A percentile compares a stretch with the other conserved stretches of the same genome.
phyloP scores from a whole-genome alignment of 257 asterid species.

The Rehmannia glutinosa region DNA sequence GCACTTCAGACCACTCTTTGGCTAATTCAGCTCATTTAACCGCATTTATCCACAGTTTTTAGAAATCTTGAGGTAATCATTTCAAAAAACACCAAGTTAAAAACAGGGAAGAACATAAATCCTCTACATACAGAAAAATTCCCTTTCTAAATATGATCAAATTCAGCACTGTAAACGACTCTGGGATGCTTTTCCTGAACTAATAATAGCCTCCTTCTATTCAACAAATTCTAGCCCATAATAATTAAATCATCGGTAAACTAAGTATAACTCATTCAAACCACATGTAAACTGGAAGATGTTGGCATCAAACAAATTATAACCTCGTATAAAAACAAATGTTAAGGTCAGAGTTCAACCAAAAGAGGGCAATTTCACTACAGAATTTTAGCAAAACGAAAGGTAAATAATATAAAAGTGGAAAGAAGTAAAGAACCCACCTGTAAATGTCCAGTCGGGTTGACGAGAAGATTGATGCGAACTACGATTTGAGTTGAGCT shows the following conservation, averaged over 20 bases:
- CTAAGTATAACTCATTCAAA: too few relatives aligned
- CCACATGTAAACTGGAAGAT: too few relatives aligned
- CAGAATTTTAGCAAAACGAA: neutral
- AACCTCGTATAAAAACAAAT: neutral
- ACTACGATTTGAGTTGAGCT: neutral
- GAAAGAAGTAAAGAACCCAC: conserved; percentile 2
- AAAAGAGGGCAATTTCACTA: neutral
- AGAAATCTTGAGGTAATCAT: neutral
- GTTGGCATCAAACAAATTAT: neutral
- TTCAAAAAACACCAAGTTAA: neutral
- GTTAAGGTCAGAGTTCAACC: neutral
- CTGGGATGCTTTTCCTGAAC: too few relatives aligned
- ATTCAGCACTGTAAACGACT: neutral
- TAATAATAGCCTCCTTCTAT: too few relatives aligned
- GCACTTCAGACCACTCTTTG: too few relatives aligned
- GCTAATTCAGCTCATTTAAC: too few relatives aligned
- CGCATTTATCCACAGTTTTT: neutral
- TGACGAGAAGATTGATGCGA: neutral
- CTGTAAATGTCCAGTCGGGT: neutral
- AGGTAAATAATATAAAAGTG: neutral
- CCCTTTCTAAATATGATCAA: neutral
- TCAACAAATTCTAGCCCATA: too few relatives aligned
- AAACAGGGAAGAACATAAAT: too few relatives aligned
- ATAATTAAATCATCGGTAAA: too few relatives aligned
- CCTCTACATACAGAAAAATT: too few relatives aligned